Conservation (phyloP, 108 stramenopile genomes). For the Fistulifera pelliculosa region DNA sequence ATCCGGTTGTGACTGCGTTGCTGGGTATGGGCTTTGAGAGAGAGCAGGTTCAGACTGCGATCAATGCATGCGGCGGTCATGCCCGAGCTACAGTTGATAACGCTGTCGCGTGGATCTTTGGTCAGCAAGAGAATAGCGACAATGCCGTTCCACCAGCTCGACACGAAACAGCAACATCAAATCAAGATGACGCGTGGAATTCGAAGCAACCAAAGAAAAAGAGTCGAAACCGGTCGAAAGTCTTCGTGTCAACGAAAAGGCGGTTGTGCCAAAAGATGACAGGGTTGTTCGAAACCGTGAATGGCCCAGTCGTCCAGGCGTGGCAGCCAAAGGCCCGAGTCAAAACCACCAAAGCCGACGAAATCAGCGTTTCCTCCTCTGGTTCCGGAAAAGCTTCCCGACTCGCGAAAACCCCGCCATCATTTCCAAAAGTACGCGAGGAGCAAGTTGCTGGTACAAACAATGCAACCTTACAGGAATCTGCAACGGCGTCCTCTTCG, state of each 20-base stretch:
- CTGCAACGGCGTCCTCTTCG: constrained; percentile 1
- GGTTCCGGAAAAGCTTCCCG: background rate
- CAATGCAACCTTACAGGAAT: background rate
- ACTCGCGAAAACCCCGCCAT: background rate
- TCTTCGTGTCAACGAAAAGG: constrained; percentile 24
- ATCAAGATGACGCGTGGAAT: background rate
- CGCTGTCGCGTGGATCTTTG: constrained; percentile 76
- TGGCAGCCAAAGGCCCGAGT: no score
- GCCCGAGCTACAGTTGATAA: constrained; percentile 69
- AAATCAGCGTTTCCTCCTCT: background rate
- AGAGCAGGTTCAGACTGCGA: constrained; percentile 54
- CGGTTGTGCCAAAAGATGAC: constrained; percentile 9
- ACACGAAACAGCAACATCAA: background rate
- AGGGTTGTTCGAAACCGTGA: background rate
- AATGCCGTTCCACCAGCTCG: background rate
- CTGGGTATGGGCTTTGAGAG: constrained; percentile 74
- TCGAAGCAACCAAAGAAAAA: constrained; percentile 6
- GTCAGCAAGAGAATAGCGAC: constrained; percentile 19
- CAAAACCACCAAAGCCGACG: background rate
- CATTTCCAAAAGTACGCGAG: background rate
- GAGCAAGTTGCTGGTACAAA: background rate
- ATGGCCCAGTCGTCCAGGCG: no score
- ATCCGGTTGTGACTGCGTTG: constrained; percentile 62
- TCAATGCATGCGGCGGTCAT: constrained; percentile 67
- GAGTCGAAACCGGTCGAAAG: background rate